Percentiles rank a stretch among this genome's conserved stretches.
Evolutionary conservation across 1,284 basidiomycete genomes (phyloP).

Genomic region (Xerocomus minutiporus): DNA sequence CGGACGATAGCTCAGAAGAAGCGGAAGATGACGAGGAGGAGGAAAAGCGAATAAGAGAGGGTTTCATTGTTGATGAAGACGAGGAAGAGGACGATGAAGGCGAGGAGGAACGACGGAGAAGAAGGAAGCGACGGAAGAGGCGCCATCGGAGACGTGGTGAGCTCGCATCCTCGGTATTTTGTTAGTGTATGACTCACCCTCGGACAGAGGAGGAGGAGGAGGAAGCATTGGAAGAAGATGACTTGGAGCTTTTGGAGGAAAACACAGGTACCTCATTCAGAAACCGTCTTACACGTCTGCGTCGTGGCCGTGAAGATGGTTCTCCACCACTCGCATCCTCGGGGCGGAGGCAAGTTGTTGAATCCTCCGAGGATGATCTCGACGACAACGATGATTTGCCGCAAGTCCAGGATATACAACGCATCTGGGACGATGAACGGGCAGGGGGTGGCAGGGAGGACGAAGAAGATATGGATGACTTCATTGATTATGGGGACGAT

Average conservation of each 20-base stretch:
- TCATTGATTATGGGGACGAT: constrained; percentile 91
- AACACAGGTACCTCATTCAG: constrained; percentile 81
- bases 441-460: constrained; percentile 58
- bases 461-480: constrained; percentile 78
- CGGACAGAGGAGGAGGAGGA: constrained; percentile 51
- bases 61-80: constrained; percentile 85
- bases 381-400: constrained; percentile 57
- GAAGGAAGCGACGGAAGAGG: constrained; percentile 64
- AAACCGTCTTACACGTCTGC: constrained; percentile 66
- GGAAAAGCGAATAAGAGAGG: constrained; percentile 66
- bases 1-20: constrained; percentile 85
- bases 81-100: constrained; percentile 64
- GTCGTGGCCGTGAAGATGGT: constrained; percentile 64
- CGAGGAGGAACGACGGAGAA: constrained; percentile 52
- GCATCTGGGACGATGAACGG: constrained; percentile 83
- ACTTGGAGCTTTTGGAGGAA: constrained; percentile 90
- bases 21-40: constrained; percentile 82
- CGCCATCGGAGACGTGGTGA: constrained; percentile 57
- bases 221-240: constrained; percentile 93
- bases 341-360: constrained; percentile 52
- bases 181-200: constrained; percentile 13
- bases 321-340: constrained; percentile 62
- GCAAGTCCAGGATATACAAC: constrained; percentile 65
- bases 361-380: constrained; percentile 70
- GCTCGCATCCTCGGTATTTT: constrained; percentile 17